Evolutionary conservation across 352 stramenopile genomes (phyloP).

Genomic region (Phytophthora citricola): DNA sequence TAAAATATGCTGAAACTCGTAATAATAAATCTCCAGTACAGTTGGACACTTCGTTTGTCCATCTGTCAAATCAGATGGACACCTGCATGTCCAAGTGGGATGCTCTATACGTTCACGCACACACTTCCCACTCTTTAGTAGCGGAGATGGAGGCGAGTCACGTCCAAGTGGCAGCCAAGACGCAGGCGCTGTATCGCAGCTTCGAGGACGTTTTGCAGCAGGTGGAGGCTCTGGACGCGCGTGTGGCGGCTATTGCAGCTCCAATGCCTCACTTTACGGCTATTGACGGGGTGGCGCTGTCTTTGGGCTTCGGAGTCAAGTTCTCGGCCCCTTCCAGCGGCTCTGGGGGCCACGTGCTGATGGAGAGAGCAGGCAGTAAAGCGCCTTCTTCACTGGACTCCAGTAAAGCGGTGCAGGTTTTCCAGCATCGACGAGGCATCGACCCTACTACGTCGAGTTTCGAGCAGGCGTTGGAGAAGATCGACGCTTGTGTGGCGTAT

Average conservation of each 20-base stretch:
- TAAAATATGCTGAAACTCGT: not conserved
- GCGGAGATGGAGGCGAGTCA: constrained; percentile 87
- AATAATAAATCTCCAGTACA: not conserved
- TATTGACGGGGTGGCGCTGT: constrained; percentile 60
- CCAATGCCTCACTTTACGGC: constrained; percentile 80
- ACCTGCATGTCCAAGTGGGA: constrained; percentile 47
- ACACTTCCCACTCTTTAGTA: constrained; percentile 68
- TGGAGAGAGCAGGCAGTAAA: constrained; percentile 19
- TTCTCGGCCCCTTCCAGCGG: constrained; percentile 50
- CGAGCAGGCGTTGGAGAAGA: constrained; percentile 65
- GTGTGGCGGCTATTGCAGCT: constrained; percentile 64
- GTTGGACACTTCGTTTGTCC: constrained; percentile 33
- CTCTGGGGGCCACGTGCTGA: constrained; percentile 12
- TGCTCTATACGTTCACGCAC: constrained; percentile 56
- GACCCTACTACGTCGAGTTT: constrained; percentile 75
- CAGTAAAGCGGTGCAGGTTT: constrained; percentile 70
- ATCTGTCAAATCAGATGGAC: constrained; percentile 44
- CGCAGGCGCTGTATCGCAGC: constrained; percentile 75
- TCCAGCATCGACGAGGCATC: constrained; percentile 74
- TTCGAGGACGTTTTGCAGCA: constrained; percentile 77
- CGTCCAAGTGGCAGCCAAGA: constrained; percentile 76
- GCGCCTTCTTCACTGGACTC: constrained; percentile 5
- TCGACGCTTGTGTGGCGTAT: constrained; percentile 71
- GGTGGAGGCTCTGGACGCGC: constrained; percentile 65
- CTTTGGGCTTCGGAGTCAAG: constrained; percentile 76